Evolutionary conservation across 768 basidiomycete species (phyloP).

Genomic region (Lactarius psammicola): DNA sequence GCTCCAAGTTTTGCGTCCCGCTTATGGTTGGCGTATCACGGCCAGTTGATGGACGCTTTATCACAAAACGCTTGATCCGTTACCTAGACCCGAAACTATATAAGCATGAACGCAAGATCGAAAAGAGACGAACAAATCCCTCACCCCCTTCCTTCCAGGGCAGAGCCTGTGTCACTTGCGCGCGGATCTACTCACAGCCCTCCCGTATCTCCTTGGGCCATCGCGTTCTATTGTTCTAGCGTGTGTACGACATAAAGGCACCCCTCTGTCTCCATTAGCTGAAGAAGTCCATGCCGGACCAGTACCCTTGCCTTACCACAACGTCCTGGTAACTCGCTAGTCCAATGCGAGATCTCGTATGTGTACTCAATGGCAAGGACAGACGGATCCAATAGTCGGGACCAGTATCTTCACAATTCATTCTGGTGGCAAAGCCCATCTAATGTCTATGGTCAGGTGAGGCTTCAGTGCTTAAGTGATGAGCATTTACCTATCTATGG

Average conservation of each 20-base stretch:
- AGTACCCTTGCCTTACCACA: background rate
- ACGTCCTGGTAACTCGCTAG: background rate
- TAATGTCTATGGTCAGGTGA: background rate
- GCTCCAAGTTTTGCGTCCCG: background rate
- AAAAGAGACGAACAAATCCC: background rate
- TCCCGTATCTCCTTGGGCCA: background rate
- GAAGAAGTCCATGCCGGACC: background rate
- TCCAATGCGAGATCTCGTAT: background rate
- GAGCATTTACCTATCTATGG: background rate
- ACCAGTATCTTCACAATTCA: background rate
- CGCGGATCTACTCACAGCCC: background rate
- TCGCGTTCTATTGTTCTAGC: background rate
- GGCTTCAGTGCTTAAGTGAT: background rate
- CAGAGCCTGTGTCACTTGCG: background rate
- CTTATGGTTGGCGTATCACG: background rate
- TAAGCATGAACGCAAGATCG: background rate
- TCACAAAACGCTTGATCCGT: background rate
- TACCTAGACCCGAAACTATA: background rate
- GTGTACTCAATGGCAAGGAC: background rate
- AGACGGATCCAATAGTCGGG: background rate
- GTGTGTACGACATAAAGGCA: background rate
- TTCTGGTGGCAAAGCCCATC: background rate
- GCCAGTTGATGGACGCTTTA: background rate
- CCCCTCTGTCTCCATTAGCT: background rate
- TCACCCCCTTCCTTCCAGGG: background rate